Base-by-base conservation (phyloP, 1,284 basidiomycete genomes). In the Prillingera fragicola region DNA sequence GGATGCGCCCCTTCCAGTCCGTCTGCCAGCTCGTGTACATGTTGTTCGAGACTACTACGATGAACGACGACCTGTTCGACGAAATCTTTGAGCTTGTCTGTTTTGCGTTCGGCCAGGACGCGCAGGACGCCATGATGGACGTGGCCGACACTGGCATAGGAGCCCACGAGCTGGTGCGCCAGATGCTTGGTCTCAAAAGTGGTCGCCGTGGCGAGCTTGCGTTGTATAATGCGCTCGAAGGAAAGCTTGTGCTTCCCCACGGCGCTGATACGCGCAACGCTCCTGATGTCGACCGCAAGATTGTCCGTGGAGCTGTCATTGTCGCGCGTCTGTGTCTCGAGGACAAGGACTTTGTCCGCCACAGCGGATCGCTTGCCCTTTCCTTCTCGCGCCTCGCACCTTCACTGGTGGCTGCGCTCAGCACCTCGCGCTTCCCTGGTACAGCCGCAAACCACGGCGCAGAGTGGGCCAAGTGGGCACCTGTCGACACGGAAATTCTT, bases 401-500 rank as follows among this genome's bases (percentile, higher is more conserved):
- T 0, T 65, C 63, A 1, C 49, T 71, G 1, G 48, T 60, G 2
- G 57, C 60, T 4, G 65, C 62, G 5, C 50, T 60, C 35, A 63
- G 63, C 1, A 58, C 56, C 0, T 46, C 47, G 5, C 58, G 63
- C 1, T 65, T 54, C 41, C 44, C 53, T 2, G 51, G 47, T 6
- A 35, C 32, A 10, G 10, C 25, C 15, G 49, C 52, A 19, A 37
- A 51, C 13, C 50, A 55, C 18, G 42, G 53, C 4, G 21, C 35
- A 5, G 62, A 67, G 21, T 50, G 59, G 29, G 33, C 40, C 3
- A 44, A 37, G 9, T 70, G 65, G 67, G 42, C 55, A 18, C 49
- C 58, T 13, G 67, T 71, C 4, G 69, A 71, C 43, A 41, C 46
- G 6, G 63, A 65, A 29, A 56, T 71, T 8, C 53, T 71, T n/a